These are phyloP conservation scores for Chloranthus sessilifolius DNA, from an alignment of 164 flowering plant species.

Conservation along the genomic window DNA sequence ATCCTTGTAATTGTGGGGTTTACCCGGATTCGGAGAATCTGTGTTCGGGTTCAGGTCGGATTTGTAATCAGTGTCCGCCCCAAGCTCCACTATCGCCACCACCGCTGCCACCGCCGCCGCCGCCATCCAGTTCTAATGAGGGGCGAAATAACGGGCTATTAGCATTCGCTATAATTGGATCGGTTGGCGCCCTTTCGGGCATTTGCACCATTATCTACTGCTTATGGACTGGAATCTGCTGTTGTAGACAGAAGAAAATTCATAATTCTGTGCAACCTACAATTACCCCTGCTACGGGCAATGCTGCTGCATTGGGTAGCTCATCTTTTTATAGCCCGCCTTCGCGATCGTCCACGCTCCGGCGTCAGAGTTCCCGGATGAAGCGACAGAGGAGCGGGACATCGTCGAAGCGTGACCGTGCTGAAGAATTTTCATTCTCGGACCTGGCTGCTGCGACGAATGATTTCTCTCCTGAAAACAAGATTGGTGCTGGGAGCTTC, in stretches of 20 bases:
- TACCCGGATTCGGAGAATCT: slow-evolving; percentile 41
- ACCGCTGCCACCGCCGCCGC: slow-evolving; percentile 4
- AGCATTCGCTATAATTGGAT: slow-evolving; percentile 74
- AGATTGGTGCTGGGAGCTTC: slow-evolving; percentile 87
- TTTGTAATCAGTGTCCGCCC: slow-evolving; percentile 44
- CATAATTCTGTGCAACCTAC: slow-evolving; percentile 96
- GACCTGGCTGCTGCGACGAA: slow-evolving; percentile 77
- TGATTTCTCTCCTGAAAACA: slow-evolving; percentile 63
- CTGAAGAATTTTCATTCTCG: slow-evolving; percentile 64
- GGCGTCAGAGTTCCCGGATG: slow-evolving; percentile 65
- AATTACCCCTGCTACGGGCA: slow-evolving; percentile 39
- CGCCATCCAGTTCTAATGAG: slow-evolving; percentile 14
- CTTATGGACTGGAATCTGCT: slow-evolving; percentile 65
- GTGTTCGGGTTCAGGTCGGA: slow-evolving; percentile 54
- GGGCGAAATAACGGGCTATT: slow-evolving; percentile 43
- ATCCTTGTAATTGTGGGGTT: slow-evolving; percentile 46
- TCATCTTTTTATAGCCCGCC: slow-evolving; percentile 26
- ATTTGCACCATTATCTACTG: slow-evolving; percentile 56
- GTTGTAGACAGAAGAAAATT: slow-evolving; percentile 68
- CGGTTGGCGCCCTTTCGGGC: slow-evolving; percentile 60
- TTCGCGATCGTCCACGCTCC: slow-evolving; percentile 58
- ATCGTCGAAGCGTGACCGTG: slow-evolving; percentile 77
- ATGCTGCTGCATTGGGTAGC: slow-evolving; percentile 28
- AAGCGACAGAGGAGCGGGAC: slow-evolving; percentile 91
- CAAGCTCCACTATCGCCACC: not conserved